Percentiles rank a stretch among this genome's conserved stretches.
These are phyloP conservation scores for Phytophthora lateralis DNA, from an alignment of 352 stramenopile species.

Conservation along the genomic window DNA sequence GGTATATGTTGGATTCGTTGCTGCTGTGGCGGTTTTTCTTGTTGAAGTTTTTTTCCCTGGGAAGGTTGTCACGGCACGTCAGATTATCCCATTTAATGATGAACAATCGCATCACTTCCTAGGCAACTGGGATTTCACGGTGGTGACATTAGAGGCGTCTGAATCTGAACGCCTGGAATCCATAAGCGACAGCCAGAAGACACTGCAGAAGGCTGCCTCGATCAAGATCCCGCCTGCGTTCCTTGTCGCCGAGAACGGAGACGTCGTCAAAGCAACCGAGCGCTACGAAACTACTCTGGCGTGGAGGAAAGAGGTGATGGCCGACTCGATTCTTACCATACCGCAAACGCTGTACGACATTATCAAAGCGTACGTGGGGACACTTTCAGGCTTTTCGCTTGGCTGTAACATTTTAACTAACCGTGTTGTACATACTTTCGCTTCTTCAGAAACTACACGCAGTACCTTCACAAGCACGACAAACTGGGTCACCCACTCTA, in stretches of 20 bases:
- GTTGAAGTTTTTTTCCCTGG: constrained; percentile 64
- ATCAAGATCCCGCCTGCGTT: constrained; percentile 59
- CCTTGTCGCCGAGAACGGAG: constrained; percentile 70
- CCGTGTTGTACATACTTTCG: not conserved
- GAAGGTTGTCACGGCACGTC: constrained; percentile 47
- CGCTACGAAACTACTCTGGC: constrained; percentile 68
- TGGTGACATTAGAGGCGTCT: constrained; percentile 64
- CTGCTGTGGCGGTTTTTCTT: constrained; percentile 54
- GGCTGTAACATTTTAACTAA: not conserved
- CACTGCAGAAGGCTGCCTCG: constrained; percentile 16
- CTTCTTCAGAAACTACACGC: constrained; percentile 29
- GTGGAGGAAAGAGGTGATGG: constrained; percentile 81
- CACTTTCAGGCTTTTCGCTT: not conserved
- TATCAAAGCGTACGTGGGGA: constrained; percentile 59
- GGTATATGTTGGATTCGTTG: constrained; percentile 50
- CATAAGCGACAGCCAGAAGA: constrained; percentile 10
- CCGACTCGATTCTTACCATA: constrained; percentile 64
- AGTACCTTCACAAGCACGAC: constrained; percentile 79
- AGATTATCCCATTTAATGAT: constrained; percentile 17
- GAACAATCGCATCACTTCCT: constrained; percentile 19
- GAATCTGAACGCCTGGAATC: constrained; percentile 50
- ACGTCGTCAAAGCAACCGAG: constrained; percentile 58
- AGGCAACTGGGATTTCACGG: constrained; percentile 67
- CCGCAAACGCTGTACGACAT: constrained; percentile 66
- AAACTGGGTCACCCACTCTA: constrained; percentile 82